A percentile compares a stretch with the other conserved stretches of the same genome.
These are phyloP conservation scores for Alternaria brassicicola DNA, from an alignment of 2,329 filamentous ascomycete species.

Conservation along the genomic window DNA sequence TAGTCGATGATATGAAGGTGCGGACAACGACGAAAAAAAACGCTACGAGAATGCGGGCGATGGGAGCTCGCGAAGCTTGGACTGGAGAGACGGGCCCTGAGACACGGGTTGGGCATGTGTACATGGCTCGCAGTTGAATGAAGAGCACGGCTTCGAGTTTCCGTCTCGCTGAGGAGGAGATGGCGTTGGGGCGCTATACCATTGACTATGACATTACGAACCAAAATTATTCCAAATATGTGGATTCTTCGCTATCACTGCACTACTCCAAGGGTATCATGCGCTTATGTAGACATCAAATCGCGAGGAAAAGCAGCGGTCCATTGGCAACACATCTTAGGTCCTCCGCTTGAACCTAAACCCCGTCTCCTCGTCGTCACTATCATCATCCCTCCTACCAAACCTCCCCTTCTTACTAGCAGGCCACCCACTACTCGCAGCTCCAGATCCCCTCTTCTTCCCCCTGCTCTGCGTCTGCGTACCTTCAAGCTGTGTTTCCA, in stretches of 20 bases:
- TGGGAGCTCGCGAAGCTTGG: not conserved
- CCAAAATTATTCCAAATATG: not conserved
- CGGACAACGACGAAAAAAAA: not conserved
- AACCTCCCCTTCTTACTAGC: slow-evolving; percentile 36
- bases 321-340: not conserved
- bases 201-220: slow-evolving; percentile 9
- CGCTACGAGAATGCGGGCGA: not conserved
- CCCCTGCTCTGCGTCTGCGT: slow-evolving; percentile 31
- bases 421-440: slow-evolving; percentile 31
- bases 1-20: not conserved
- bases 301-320: not conserved
- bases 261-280: slow-evolving; percentile 8
- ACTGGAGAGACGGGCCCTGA: not conserved
- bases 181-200: slow-evolving; percentile 9
- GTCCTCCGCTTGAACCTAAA: slow-evolving; percentile 58
- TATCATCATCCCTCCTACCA: slow-evolving; percentile 52
- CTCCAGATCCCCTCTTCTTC: slow-evolving; percentile 39
- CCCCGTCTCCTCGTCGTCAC: slow-evolving; percentile 63
- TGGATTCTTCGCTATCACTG: not conserved
- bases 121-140: not conserved
- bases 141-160: not conserved
- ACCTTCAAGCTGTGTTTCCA: slow-evolving; percentile 42
- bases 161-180: not conserved
- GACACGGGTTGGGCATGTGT: not conserved
- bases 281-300: not conserved